Conservation (phyloP, 352 stramenopile species). For the Globisporangium ultimum region DNA sequence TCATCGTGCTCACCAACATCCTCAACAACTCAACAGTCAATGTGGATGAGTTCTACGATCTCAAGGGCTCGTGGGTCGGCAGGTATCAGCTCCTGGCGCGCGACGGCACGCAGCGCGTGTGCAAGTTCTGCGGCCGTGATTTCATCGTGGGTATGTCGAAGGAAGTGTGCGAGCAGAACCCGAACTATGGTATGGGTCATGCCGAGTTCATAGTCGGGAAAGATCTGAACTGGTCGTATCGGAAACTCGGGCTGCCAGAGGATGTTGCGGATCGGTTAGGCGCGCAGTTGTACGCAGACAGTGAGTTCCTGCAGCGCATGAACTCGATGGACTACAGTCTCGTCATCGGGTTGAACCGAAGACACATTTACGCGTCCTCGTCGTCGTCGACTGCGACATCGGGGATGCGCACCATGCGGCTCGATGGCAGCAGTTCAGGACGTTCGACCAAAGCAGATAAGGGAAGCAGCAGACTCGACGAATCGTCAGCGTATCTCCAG, state of each 20-base stretch:
- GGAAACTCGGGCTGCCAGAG: constrained; percentile 61
- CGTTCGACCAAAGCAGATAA: constrained; percentile 6
- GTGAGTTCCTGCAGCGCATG: constrained; percentile 91
- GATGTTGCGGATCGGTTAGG: constrained; percentile 74
- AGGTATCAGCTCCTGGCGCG: constrained; percentile 57
- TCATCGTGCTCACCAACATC: constrained; percentile 89
- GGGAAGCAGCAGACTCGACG: constrained; percentile 23
- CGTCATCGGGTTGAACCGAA: constrained; percentile 88
- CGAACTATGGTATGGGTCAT: constrained; percentile 57
- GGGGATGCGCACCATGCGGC: constrained; percentile 20
- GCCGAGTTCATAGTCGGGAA: constrained; percentile 81
- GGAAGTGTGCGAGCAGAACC: constrained; percentile 70
- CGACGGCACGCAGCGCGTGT: constrained; percentile 71
- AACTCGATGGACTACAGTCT: constrained; percentile 98
- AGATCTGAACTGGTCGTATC: constrained; percentile 85
- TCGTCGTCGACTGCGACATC: constrained; percentile 24
- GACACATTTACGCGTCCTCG: constrained; percentile 28
- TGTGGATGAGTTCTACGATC: constrained; percentile 87
- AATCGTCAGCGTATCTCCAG: constrained; percentile 45
- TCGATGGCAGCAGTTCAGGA: constrained; percentile 10
- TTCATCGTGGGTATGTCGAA: constrained; percentile 86
- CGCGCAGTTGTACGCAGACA: constrained; percentile 89
- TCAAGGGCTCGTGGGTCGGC: constrained; percentile 91
- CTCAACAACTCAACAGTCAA: constrained; percentile 83
- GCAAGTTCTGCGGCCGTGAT: constrained; percentile 85